Evolutionary conservation across 2,329 filamentous ascomycete species (phyloP), one percentile per base, ranked within the genome.

Genomic region (Rhinocladiella mackenziei): DNA sequence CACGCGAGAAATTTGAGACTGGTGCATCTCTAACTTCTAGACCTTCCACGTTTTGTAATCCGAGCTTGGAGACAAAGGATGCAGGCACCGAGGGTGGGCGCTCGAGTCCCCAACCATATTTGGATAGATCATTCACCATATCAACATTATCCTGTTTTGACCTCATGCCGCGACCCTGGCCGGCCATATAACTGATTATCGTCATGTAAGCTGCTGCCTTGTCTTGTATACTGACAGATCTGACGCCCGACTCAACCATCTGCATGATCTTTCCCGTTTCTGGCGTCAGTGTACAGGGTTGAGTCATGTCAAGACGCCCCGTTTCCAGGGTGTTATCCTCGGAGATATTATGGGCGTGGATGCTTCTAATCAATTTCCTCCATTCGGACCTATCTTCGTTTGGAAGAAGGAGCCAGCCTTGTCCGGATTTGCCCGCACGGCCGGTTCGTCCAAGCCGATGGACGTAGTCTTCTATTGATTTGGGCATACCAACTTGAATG

Each of bases 361-460:
- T 72, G 53, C 72, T 73, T 20, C 77, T 64, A 3, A 73, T 71
- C 56, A 66, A 73, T 26, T 65, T 64, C 1, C 72, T 64, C 58
- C 80, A 78, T 9, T 53, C 45, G 14, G 43, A 32, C 8, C 51
- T 32, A 33, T 56, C 48, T 56, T 85, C 80, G 2, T 73, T 62
- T 22, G 74, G 67, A 18, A 83, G 60, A 37, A 85, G 65, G 22
- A 84, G 66, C 60, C 80, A 77, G 26, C 80, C 81, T 35, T 79
- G 74, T 32, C 81, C 80, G 22, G 75, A 72, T 40, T 80, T 80
- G 35, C 76, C 75, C 3, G 57, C 57, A 45, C 58, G 57, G 10
- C 55, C 70, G 19, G 67, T 70, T 32, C 67, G 64, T 17, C 56
- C 66, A 7, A 69, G 62, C 11, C 67, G 66, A 46, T 70, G 61